phyloP scores from a whole-genome alignment of 208 protist species.

The Leishmania aethiopica region DNA sequence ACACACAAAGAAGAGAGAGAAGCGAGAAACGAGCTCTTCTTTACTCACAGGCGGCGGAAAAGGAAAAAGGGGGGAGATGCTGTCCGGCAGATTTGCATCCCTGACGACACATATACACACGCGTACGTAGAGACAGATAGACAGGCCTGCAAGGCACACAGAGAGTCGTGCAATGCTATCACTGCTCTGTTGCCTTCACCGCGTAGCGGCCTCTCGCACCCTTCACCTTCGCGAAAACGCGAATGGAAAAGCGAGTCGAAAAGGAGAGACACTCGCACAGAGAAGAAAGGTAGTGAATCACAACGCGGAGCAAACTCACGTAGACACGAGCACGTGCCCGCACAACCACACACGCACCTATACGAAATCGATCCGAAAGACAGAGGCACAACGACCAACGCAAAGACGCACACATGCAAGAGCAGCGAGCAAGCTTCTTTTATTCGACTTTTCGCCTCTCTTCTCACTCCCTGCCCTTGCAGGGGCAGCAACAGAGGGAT shows the following conservation, averaged over 20 bases:
- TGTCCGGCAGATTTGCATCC: background rate
- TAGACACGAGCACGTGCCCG: background rate
- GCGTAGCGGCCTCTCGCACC: background rate
- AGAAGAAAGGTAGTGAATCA: conserved; percentile 2
- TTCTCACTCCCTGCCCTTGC: background rate
- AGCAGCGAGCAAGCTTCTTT: background rate
- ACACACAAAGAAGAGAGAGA: background rate
- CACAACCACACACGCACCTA: conserved; percentile 4
- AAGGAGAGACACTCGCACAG: background rate
- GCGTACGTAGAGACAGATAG: background rate
- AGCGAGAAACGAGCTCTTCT: background rate
- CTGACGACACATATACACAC: background rate
- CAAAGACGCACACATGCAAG: background rate
- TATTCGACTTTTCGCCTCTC: background rate
- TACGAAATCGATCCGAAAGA: background rate
- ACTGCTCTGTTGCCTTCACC: background rate
- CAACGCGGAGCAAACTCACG: background rate
- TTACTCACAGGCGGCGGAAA: background rate
- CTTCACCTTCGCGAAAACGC: background rate
- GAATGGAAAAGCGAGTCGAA: background rate
- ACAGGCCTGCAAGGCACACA: conserved; percentile 2
- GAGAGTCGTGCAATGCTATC: background rate
- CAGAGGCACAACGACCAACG: background rate
- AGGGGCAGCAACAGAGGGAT: background rate
- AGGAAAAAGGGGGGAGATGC: conserved; percentile 4